These are phyloP conservation scores for Fistulifera pelliculosa DNA, from an alignment of 108 stramenopile genomes.

Conservation along the genomic window DNA sequence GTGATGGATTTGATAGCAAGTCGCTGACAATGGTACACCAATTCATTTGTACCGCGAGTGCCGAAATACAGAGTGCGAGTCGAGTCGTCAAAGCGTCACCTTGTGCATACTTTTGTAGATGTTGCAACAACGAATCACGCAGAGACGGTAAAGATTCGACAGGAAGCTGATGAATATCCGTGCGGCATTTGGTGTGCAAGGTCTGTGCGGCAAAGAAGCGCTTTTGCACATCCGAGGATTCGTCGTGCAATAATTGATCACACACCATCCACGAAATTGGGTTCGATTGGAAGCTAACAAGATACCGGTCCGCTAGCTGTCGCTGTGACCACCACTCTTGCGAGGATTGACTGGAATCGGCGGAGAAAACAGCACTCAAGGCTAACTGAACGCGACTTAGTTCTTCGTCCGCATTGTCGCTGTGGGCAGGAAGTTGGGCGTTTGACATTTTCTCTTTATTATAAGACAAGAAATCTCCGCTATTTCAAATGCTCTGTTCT, in stretches of 20 bases:
- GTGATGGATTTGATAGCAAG: conserved; percentile 26
- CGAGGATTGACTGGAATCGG: conserved; percentile 3
- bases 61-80: conserved; percentile 64
- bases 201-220: conserved; percentile 87
- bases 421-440: conserved; percentile 41
- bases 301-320: conserved; percentile 67
- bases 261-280: conserved; percentile 75
- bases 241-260: conserved; percentile 46
- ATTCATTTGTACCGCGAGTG: conserved; percentile 69
- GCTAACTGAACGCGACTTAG: conserved; percentile 54
- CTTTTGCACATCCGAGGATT: conserved; percentile 23
- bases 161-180: conserved; percentile 47
- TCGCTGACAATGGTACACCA: conserved; percentile 55
- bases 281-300: conserved; percentile 62
- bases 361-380: conserved; percentile 57
- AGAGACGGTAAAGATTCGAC: conserved; percentile 40
- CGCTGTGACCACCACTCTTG: conserved; percentile 45
- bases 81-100: conserved; percentile 48
- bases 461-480: too few relatives aligned
- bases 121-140: conserved; percentile 53
- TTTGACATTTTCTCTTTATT: too few relatives aligned
- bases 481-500: too few relatives aligned
- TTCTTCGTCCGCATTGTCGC: conserved; percentile 63
- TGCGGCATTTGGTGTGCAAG: conserved; percentile 68
- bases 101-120: conserved; percentile 34